phyloP scores from a whole-genome alignment of 2,329 filamentous ascomycete species.

The Epichloe baconii region DNA sequence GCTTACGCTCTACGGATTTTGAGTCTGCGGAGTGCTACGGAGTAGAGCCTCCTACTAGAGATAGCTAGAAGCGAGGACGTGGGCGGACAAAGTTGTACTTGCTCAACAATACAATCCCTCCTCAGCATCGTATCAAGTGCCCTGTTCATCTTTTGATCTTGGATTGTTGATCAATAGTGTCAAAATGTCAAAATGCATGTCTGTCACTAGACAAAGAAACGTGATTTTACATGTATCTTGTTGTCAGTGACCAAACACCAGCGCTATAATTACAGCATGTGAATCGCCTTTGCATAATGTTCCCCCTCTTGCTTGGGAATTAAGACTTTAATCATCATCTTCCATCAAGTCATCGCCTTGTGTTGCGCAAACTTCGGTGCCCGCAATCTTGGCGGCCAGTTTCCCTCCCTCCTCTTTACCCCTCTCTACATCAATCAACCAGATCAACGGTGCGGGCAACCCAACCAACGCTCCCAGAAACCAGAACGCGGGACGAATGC shows the following conservation, averaged over 20 bases:
- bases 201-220: too few species aligned
- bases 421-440: conserved; percentile 71
- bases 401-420: conserved; percentile 56
- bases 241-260: background rate
- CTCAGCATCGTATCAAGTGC: too few species aligned
- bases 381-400: conserved; percentile 48
- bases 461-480: conserved; percentile 80
- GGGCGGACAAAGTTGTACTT: too few species aligned
- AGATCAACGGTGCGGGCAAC: conserved; percentile 72
- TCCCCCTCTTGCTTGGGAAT: background rate
- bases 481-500: conserved; percentile 79
- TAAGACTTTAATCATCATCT: conserved; percentile 12
- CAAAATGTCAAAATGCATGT: background rate
- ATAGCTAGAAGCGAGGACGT: too few species aligned
- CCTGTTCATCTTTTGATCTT: too few species aligned
- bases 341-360: conserved; percentile 1
- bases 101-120: too few species aligned
- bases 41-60: too few species aligned
- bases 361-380: conserved; percentile 25
- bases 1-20: too few species aligned
- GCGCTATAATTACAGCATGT: background rate
- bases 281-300: background rate
- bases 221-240: too few species aligned
- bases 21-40: too few species aligned
- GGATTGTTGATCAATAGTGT: background rate